These are phyloP conservation scores for Eucalyptus sideroxylon DNA, from an alignment of 345 rosid genomes.

Conservation along the genomic window DNA sequence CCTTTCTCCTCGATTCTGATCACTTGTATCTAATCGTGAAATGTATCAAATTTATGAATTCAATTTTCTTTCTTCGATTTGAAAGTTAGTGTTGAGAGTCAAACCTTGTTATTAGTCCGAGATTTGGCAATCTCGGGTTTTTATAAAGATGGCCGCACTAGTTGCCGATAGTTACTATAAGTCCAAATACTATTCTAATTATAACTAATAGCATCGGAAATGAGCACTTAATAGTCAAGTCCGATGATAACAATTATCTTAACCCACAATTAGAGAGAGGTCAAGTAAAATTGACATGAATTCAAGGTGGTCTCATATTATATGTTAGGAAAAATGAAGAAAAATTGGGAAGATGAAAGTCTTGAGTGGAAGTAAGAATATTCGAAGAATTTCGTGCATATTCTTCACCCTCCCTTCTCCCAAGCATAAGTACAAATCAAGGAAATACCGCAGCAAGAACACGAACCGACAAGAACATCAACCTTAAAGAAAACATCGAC, in stretches of 20 bases:
- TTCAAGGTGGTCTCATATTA: background rate
- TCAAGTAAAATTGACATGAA: background rate
- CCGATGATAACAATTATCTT: background rate
- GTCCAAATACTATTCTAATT: background rate
- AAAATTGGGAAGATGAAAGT: background rate
- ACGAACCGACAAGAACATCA: background rate
- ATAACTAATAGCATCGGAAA: background rate
- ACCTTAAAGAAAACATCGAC: background rate
- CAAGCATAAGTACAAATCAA: background rate
- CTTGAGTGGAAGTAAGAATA: background rate
- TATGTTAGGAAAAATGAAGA: background rate
- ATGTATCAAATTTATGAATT: accelerated
- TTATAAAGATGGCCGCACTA: background rate
- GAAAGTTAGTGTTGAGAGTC: accelerated
- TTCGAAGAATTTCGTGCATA: background rate
- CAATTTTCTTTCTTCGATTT: accelerated
- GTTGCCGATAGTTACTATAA: accelerated
- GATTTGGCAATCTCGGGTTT: background rate
- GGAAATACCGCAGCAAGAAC: background rate
- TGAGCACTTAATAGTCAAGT: background rate
- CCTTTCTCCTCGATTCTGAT: background rate
- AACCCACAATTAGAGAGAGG: background rate
- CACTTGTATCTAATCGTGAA: background rate
- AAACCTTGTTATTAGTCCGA: accelerated
- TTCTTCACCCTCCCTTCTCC: background rate